A percentile compares a stretch with the other conserved stretches of the same genome.
Conservation (phyloP, 306 rosid genomes). For the Fragaria nilgerrensis region DNA sequence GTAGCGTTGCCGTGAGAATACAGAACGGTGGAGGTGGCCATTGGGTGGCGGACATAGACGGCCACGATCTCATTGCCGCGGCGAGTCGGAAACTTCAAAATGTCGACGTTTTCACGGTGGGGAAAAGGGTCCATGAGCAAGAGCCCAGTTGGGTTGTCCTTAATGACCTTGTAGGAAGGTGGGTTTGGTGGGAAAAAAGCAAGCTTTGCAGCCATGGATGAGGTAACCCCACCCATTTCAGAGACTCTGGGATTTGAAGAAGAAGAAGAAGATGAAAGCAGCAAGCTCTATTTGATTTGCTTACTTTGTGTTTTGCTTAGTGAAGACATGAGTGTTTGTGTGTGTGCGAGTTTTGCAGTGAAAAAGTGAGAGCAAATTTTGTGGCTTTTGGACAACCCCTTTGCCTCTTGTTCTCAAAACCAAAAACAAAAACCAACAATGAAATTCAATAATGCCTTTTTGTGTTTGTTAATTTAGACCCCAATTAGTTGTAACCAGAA, state of each 20-base stretch:
- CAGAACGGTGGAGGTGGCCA: constrained; percentile 73
- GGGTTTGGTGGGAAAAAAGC: constrained; percentile 90
- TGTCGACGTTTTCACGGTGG: constrained; percentile 76
- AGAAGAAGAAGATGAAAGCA: neutral
- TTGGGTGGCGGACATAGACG: constrained; percentile 67
- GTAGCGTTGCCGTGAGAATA: constrained; percentile 90
- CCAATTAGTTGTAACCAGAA: neutral
- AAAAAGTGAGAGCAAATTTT: neutral
- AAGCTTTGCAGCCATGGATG: constrained; percentile 88
- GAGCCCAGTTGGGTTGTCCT: constrained; percentile 50
- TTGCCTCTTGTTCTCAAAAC: neutral
- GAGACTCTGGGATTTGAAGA: constrained; percentile 1
- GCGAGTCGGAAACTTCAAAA: constrained; percentile 65
- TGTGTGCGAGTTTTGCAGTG: neutral
- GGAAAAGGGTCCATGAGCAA: constrained; percentile 53
- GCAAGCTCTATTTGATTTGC: neutral
- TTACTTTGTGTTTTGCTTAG: neutral
- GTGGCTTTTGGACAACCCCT: neutral
- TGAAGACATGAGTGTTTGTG: neutral
- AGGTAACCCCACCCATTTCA: constrained; percentile 72
- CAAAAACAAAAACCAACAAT: neutral
- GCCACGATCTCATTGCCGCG: constrained; percentile 83
- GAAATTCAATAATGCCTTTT: neutral
- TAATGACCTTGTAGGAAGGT: constrained; percentile 62
- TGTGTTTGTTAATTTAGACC: neutral